Evolutionary conservation across 352 stramenopile genomes (phyloP).

Genomic region (Phytophthora meadii): DNA sequence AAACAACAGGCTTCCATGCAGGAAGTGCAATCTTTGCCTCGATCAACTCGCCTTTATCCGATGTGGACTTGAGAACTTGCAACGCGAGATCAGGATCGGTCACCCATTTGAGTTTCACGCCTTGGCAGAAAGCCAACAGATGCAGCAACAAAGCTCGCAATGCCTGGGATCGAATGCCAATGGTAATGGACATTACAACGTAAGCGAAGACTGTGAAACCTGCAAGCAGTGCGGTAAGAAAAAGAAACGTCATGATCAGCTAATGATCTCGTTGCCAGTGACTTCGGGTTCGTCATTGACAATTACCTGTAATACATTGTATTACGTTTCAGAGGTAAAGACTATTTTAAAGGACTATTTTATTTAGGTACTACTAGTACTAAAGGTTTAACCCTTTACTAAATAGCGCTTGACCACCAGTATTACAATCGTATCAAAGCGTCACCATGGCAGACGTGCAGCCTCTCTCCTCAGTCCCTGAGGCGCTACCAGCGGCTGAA

Average conservation of each 20-base stretch:
- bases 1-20: constrained; percentile 33
- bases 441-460: constrained; percentile 34
- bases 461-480: not conserved
- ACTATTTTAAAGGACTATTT: no score
- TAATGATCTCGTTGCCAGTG: constrained; percentile 6
- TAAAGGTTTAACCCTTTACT: not conserved
- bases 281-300: not conserved
- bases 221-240: not conserved
- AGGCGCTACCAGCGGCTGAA: constrained; percentile 4
- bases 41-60: constrained; percentile 38
- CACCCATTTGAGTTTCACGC: constrained; percentile 38
- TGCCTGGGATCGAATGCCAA: constrained; percentile 38
- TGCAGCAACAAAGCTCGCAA: constrained; percentile 31
- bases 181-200: constrained; percentile 10
- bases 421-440: not conserved
- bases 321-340: no score
- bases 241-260: constrained; percentile 1
- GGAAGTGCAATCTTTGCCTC: constrained; percentile 29
- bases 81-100: constrained; percentile 29
- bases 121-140: constrained; percentile 26
- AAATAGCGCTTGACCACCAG: constrained; percentile 22
- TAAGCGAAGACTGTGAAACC: constrained; percentile 7
- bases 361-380: no score
- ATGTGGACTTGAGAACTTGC: constrained; percentile 27
- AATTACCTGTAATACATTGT: no score